Conservation (phyloP, 208 protist species). For the Acanthamoeba triangularis region DNA sequence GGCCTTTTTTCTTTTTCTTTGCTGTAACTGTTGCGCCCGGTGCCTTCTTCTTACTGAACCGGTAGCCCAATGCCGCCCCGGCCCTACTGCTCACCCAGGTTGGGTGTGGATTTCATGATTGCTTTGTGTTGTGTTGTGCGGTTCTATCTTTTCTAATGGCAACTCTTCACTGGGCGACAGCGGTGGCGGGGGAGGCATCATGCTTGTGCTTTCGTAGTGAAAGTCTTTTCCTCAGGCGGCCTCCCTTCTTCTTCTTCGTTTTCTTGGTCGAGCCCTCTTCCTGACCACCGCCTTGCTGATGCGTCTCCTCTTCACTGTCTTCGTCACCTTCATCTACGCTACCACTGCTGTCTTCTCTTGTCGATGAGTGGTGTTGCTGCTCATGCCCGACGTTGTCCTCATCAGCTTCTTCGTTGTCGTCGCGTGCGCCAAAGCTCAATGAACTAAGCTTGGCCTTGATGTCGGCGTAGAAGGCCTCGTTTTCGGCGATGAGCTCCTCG, state of each 20-base stretch:
- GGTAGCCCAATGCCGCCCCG: too few species aligned
- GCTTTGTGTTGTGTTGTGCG: too few species aligned
- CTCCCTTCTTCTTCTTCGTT: neutral
- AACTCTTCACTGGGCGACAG: neutral
- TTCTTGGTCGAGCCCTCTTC: neutral
- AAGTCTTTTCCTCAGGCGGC: neutral
- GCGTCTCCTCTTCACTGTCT: neutral
- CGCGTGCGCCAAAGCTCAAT: neutral
- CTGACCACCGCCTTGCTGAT: neutral
- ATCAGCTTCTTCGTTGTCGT: neutral
- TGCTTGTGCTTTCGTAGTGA: neutral
- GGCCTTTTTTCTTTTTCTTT: too few species aligned
- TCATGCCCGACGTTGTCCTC: neutral
- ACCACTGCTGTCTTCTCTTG: neutral
- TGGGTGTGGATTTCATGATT: too few species aligned
- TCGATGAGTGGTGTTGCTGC: neutral
- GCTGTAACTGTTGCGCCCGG: too few species aligned
- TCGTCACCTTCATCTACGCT: neutral
- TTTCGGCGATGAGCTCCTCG: constrained; percentile 23
- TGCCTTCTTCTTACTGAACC: too few species aligned
- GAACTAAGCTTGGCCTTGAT: constrained; percentile 53
- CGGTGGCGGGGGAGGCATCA: neutral
- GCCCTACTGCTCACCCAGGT: too few species aligned
- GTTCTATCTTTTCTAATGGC: too few species aligned
- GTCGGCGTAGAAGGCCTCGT: constrained; percentile 53